These are phyloP conservation scores for Gossypium lobatum DNA, from an alignment of 441 rosid genomes.

Conservation along the genomic window DNA sequence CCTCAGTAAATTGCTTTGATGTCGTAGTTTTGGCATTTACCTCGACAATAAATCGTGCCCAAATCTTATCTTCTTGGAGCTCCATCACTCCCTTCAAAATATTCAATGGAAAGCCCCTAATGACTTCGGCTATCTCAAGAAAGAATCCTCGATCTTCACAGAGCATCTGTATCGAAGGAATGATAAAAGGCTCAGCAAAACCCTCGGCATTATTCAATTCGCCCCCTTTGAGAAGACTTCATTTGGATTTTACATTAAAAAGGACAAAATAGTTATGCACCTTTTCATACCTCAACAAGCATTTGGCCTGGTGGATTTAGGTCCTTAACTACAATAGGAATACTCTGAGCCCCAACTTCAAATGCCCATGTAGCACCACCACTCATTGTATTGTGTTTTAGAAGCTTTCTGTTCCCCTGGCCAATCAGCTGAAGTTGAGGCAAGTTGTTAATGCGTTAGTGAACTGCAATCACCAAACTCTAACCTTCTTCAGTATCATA, in stretches of 20 bases:
- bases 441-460: constrained; percentile 16
- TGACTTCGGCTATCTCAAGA: constrained; percentile 75
- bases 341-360: constrained; percentile 61
- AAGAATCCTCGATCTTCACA: constrained; percentile 71
- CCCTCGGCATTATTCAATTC: background rate
- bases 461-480: constrained; percentile 4
- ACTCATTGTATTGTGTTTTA: constrained; percentile 31
- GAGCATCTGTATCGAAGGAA: constrained; percentile 48
- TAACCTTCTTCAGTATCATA: background rate
- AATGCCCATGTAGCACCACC: constrained; percentile 75
- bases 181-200: background rate
- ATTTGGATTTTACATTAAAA: background rate
- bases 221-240: background rate
- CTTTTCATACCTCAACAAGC: constrained; percentile 66
- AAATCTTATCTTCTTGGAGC: constrained; percentile 47
- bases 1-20: background rate
- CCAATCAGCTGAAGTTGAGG: constrained; percentile 36
- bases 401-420: constrained; percentile 29
- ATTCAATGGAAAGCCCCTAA: constrained; percentile 65
- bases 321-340: constrained; percentile 83
- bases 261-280: background rate
- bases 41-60: constrained; percentile 85
- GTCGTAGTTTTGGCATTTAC: constrained; percentile 26
- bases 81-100: constrained; percentile 86
- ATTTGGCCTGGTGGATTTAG: constrained; percentile 61